Percentiles rank a stretch among this genome's conserved stretches.
phyloP scores from a whole-genome alignment of 305 asterid species.

The Fraxinus floribunda region DNA sequence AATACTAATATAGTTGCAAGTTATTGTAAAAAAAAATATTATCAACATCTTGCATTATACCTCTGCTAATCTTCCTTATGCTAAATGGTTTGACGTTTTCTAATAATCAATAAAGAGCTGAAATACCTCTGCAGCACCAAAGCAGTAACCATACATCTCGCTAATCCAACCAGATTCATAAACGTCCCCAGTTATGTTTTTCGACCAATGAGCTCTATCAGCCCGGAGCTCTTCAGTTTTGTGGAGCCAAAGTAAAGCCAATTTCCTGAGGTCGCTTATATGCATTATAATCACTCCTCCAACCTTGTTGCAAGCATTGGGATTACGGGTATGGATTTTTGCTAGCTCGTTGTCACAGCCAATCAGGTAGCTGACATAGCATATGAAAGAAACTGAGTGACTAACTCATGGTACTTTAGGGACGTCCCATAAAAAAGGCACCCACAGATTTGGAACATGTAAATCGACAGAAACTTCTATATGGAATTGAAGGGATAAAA shows the following conservation, averaged over 20 bases:
- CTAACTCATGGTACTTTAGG: neutral
- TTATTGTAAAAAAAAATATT: neutral
- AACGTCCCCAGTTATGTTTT: slow-evolving; percentile 77
- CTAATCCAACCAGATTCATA: slow-evolving; percentile 97
- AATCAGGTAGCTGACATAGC: slow-evolving; percentile 65
- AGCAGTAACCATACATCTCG: slow-evolving; percentile 98
- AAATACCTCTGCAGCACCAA: slow-evolving; percentile 93
- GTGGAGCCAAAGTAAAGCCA: slow-evolving; percentile 80
- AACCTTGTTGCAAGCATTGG: slow-evolving; percentile 85
- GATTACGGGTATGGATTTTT: slow-evolving; percentile 77
- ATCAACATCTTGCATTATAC: neutral
- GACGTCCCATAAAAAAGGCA: slow-evolving; percentile 5
- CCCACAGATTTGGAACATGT: neutral
- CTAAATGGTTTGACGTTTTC: neutral
- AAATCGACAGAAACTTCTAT: neutral
- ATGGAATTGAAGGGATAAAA: neutral
- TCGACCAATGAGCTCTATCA: slow-evolving; percentile 82
- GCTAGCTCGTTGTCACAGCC: slow-evolving; percentile 97
- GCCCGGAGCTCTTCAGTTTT: slow-evolving; percentile 93
- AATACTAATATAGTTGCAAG: neutral
- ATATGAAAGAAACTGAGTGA: slow-evolving; percentile 11
- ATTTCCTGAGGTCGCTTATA: slow-evolving; percentile 65
- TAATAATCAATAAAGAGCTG: neutral
- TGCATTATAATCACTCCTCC: slow-evolving; percentile 97
- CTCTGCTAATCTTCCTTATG: neutral